Evolutionary conservation across 306 rosid genomes (phyloP), one percentile per base, ranked within the genome.

Genomic region (Vachellia collinsii): DNA sequence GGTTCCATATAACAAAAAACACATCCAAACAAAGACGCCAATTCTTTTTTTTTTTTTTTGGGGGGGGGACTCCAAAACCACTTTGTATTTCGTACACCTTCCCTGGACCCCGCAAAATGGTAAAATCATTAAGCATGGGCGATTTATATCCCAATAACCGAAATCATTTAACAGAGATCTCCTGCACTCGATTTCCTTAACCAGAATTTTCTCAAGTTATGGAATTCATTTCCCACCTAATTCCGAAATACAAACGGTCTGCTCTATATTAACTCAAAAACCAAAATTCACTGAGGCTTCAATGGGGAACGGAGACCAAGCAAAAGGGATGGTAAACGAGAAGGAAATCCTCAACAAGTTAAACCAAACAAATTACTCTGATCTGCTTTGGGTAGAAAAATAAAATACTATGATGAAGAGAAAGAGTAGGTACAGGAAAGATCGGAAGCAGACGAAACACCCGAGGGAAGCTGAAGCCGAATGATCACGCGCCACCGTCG

Each of bases 401-500:
- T 25, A n/a, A 16, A n/a, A 54, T 6, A n/a, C 62, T 8, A 9
- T 7, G 29, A 54, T n/a, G 11, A n/a, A n/a, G 25, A 20, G 62
- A 54, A n/a, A 19, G 23, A 53, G 23, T 1, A 53, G 22, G 22
- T 17, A 17, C 0, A 51, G 9, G 59, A 19, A 51, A 51, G 59
- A 17, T 17, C 0, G 22, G 6, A 6, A 0, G 59, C 3, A 51
- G 59, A 53, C 20, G 8, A 63, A 22, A 9, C 5, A 82, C 85
- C 75, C 65, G 70, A 54, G 66, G 61, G 41, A 74, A 17, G 38
- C 56, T 66, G 36, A 44, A 10, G 25, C 5, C 8, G 61, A 11
- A 39, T 23, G 43, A 71, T 53, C 47, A 70, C 71, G 61, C 23
- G 79, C 70, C 79, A 72, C 80, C 68, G 51, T 80, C 58, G 17